Evolutionary conservation across 257 asterid genomes (phyloP).

Genomic region (Solanum infundibuliforme): DNA sequence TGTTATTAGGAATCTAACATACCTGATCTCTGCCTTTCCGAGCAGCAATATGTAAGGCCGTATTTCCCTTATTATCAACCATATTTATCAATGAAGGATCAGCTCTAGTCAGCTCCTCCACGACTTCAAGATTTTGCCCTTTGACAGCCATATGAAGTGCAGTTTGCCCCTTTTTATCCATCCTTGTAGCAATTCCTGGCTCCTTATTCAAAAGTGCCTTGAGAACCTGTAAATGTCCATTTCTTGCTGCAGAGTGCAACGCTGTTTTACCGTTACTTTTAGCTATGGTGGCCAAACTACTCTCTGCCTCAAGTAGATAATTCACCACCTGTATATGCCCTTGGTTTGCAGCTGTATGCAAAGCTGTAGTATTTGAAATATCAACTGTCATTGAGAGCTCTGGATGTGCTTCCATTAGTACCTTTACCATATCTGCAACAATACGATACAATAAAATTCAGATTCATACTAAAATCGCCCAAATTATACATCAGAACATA

Average conservation of each 20-base stretch:
- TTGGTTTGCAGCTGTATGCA: constrained; percentile 36
- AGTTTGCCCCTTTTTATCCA: constrained; percentile 41
- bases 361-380: constrained; percentile 30
- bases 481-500: background rate
- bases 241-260: constrained; percentile 40
- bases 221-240: constrained; percentile 31
- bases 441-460: background rate
- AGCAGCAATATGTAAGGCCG: constrained; percentile 32
- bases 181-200: constrained; percentile 10
- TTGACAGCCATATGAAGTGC: constrained; percentile 52
- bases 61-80: constrained; percentile 36
- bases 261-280: constrained; percentile 39
- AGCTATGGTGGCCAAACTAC: constrained; percentile 29
- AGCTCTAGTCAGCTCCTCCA: constrained; percentile 17
- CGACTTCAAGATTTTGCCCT: constrained; percentile 37
- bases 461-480: background rate
- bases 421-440: constrained; percentile 26
- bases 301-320: constrained; percentile 22
- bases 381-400: constrained; percentile 44
- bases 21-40: constrained; percentile 34
- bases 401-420: constrained; percentile 34
- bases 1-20: background rate
- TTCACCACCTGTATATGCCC: constrained; percentile 32
- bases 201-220: constrained; percentile 30
- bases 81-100: constrained; percentile 25